Evolutionary conservation across 441 rosid genomes (phyloP).

Genomic region (Pelargonium hybrid): DNA sequence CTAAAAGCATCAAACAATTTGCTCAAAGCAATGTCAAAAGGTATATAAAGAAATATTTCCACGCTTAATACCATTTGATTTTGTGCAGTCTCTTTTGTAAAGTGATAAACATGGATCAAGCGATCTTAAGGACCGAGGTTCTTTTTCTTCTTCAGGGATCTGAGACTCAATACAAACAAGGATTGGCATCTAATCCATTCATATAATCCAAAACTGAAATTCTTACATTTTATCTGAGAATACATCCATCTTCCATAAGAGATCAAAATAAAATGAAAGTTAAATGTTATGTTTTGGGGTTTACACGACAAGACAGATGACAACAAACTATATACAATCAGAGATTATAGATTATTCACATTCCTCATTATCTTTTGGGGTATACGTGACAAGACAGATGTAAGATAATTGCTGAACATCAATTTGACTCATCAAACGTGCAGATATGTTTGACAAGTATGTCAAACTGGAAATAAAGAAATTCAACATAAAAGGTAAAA

Average conservation of each 20-base stretch:
- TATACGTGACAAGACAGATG: background rate
- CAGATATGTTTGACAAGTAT: background rate
- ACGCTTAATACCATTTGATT: constrained; percentile 49
- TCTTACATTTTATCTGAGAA: background rate
- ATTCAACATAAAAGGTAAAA: too few species aligned
- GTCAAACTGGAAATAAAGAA: background rate
- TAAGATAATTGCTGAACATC: background rate
- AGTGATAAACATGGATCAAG: constrained; percentile 88
- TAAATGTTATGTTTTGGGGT: background rate
- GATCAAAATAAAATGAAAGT: background rate
- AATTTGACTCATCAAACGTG: background rate
- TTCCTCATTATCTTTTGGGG: background rate
- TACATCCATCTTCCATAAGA: background rate
- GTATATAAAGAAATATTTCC: constrained; percentile 5
- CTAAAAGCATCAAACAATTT: constrained; percentile 4
- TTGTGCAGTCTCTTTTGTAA: constrained; percentile 66
- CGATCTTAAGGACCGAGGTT: constrained; percentile 74
- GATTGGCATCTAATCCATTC: constrained; percentile 5
- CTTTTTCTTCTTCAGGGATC: constrained; percentile 97
- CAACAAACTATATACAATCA: background rate
- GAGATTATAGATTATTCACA: background rate
- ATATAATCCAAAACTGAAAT: background rate
- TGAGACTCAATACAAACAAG: constrained; percentile 23
- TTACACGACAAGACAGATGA: too few species aligned
- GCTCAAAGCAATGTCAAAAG: constrained; percentile 3